phyloP scores from a whole-genome alignment of 1,284 basidiomycete species.

The Meira miltonrushii region DNA sequence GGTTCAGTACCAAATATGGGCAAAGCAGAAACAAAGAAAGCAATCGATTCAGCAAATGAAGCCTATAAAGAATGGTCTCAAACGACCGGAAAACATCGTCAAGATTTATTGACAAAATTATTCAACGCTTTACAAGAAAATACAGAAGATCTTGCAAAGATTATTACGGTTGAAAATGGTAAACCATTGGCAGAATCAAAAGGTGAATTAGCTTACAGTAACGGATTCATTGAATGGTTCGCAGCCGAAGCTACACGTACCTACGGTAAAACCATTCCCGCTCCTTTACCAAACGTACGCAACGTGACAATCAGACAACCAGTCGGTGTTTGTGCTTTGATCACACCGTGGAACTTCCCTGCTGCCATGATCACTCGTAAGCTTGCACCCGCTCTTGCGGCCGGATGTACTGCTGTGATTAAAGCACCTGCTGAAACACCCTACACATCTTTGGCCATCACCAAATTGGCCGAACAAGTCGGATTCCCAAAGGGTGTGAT shows the following conservation, averaged over 20 bases:
- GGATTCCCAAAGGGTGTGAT: slow-evolving; percentile 91
- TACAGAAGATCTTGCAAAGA: slow-evolving; percentile 45
- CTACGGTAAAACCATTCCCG: slow-evolving; percentile 74
- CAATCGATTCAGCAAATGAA: slow-evolving; percentile 40
- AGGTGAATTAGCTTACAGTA: slow-evolving; percentile 47
- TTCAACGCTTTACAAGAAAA: slow-evolving; percentile 36
- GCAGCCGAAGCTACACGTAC: slow-evolving; percentile 40
- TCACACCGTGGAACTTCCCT: slow-evolving; percentile 52
- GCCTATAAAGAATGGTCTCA: slow-evolving; percentile 45
- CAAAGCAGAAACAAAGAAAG: slow-evolving; percentile 32
- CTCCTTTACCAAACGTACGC: slow-evolving; percentile 65
- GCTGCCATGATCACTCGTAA: slow-evolving; percentile 69
- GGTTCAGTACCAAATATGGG: slow-evolving; percentile 44
- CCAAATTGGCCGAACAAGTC: slow-evolving; percentile 75
- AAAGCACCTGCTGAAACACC: slow-evolving; percentile 96
- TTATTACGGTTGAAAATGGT: slow-evolving; percentile 51
- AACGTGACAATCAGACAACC: slow-evolving; percentile 94
- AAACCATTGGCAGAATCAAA: slow-evolving; percentile 46
- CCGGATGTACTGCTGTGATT: slow-evolving; percentile 90
- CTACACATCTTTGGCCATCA: slow-evolving; percentile 82
- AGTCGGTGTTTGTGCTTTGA: slow-evolving; percentile 62
- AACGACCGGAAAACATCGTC: slow-evolving; percentile 44
- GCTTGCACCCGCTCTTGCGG: slow-evolving; percentile 77
- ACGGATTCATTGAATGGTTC: slow-evolving; percentile 50
- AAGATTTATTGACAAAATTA: slow-evolving; percentile 44